A percentile compares a stretch with the other conserved stretches of the same genome.
Evolutionary conservation across 2,329 filamentous ascomycete species (phyloP).

Genomic region (Stachybotrys echinatus): DNA sequence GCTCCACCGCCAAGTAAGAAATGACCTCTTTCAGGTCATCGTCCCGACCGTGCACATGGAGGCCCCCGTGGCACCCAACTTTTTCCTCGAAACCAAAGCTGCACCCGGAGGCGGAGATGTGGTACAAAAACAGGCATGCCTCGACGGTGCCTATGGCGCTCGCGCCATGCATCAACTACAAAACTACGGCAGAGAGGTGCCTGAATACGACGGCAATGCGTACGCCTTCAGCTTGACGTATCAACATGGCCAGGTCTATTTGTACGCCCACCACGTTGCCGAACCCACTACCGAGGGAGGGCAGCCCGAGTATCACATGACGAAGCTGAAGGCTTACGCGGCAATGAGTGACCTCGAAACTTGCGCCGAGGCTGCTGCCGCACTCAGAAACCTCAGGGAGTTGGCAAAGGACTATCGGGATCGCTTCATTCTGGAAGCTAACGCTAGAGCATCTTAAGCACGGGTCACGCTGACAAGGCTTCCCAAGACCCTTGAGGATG

Average conservation of each 20-base stretch:
- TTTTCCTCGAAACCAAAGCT: conserved; percentile 33
- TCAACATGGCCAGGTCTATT: conserved; percentile 24
- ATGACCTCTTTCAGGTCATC: conserved; percentile 18
- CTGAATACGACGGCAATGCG: conserved; percentile 29
- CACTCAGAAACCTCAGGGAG: conserved; percentile 31
- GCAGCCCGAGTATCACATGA: conserved; percentile 35
- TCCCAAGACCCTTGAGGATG: no score
- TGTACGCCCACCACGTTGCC: conserved; percentile 30
- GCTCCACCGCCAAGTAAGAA: conserved; percentile 13
- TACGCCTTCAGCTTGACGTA: conserved; percentile 33
- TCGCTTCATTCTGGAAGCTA: conserved; percentile 22
- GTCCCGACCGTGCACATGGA: conserved; percentile 18
- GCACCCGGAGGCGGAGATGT: conserved; percentile 21
- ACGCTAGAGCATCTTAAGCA: conserved; percentile 9
- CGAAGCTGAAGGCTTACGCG: conserved; percentile 17
- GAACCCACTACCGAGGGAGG: conserved; percentile 19
- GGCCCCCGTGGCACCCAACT: conserved; percentile 29
- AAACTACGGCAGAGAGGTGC: conserved; percentile 23
- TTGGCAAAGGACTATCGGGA: conserved; percentile 29
- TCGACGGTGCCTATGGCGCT: conserved; percentile 29
- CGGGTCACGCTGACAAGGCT: no score
- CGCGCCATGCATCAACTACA: conserved; percentile 30
- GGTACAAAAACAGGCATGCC: conserved; percentile 20
- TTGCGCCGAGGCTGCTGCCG: conserved; percentile 27
- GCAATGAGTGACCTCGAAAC: conserved; percentile 19